Base-by-base conservation (phyloP, 2,329 filamentous ascomycete species). In the Elsinoe ampelina region DNA sequence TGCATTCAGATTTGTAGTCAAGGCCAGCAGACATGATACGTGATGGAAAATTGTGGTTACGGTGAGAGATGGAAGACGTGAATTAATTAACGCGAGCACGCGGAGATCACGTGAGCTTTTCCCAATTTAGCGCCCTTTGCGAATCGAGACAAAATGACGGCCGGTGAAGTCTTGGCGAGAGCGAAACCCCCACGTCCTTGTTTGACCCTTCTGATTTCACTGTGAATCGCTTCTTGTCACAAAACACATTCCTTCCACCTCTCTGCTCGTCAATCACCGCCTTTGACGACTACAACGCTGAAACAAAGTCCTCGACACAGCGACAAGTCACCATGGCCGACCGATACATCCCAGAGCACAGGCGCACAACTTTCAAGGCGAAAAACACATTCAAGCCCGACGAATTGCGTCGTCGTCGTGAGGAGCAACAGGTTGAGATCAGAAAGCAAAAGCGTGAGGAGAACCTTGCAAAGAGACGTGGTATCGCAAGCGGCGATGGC, bases 361-460 rank as follows among this genome's bases (percentile, higher is more conserved):
- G 93, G 74, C 91, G 93, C 72, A 96, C 89, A 64, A 91, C 95
- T 79, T 98, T 95, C 85, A 98, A 98, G 86, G 93, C 93, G 57
- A 96, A 96, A 83, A 92, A 89, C 76, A 89, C 89, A 69, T 97
- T 98, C 82, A 96, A 96, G 84, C 92, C 92, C 67, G 93, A 98
- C 73, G 93, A 98, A 79, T 86, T 98, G 64, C 89, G 93, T 72
- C 91, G 93, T 70, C 93, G 93, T 72, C 93, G 93, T 71, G 93
- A 98, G 74, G 93, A 98, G 77, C 91, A 96, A 75, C 93, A 97
- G 78, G 93, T 98, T 64, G 93, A 98, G 79, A 98, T 98, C 71
- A 86, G 93, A 72, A 95, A 95, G 79, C 89, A 91, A 63, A 97
- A 97, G 84, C 86, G 93, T 71, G 93, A 98, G 77, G 93, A 98